Base-by-base conservation (phyloP, 768 basidiomycete genomes). In the Hemileccinum rubropunctum region DNA sequence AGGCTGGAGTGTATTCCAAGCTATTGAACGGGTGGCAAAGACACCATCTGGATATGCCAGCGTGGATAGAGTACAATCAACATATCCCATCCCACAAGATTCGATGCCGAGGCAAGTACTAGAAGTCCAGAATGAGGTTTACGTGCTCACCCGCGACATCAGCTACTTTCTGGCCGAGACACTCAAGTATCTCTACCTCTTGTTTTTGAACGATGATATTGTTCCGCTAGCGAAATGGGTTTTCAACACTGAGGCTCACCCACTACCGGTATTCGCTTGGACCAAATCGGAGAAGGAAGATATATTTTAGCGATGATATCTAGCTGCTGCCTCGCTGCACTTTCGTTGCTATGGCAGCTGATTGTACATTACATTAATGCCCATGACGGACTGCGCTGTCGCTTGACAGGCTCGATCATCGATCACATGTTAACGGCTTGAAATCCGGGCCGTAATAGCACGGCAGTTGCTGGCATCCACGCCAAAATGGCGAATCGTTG, bases 171-270 rank as follows among this genome's bases (percentile, higher is more conserved):
- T 81, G 45, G 81, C 79, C 1, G 79, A 81, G 62, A 81, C 81
- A 54, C 70, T 88, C 48, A 88, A 88, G 69, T 89, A 90, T 63
- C 73, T 88, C 40, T 84, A 85, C 63, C 72, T 91, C 18, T 65
- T 87, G 62, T 91, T 88, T 65, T 71, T 72, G 46, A 77, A 86
- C 27, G 76, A 80, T 9, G 84, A 90, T 53, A 74, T 75, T 3
- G 54, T 88, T 37, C 72, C 78, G 4, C 66, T 81, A 33, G 70
- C 77, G 18, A 70, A 75, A 39, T 84, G 76, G 75, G 81, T 84
- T 5, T 81, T 83, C 52, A 84, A 83, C 54, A 84, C 83, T 0
- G 83, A 84, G 66, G 91, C 88, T 5, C 91, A 91, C 63, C 86
- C 90, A 11, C 72, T 91, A 15, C 87, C 86, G 9, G 73, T 88